Base-by-base conservation (phyloP, 2,329 filamentous ascomycete genomes). In the Trichoderma polysporum region DNA sequence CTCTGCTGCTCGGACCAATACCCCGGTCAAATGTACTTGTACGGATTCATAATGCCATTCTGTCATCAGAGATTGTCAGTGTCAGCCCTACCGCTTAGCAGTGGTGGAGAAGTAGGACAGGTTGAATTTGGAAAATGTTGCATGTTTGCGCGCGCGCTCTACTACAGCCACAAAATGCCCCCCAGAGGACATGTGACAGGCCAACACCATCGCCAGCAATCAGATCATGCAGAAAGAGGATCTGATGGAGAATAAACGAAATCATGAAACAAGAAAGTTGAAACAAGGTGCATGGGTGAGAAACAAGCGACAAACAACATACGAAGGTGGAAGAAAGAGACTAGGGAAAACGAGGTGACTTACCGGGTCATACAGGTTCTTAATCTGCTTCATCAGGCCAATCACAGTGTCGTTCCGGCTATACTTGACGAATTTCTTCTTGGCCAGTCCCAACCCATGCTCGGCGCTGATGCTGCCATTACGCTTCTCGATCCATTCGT, bases 31-130 rank as follows among this genome's bases (percentile, higher is more conserved):
- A 98, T 91, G 78, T 97, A 98, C 81, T 98, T 98, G 84, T 98
- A 98, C 0, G 94, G 94, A 81, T 97, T 98, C 93, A 98, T 96
- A 79, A 98, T 98, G 56, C 93, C 94, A 73, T 97, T 97, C 93
- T 97, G 74, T 25, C 61, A 54, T 56, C 67, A 41, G 41, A 63
- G 53, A 70, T 74, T 70, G 73, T 45, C 33, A 66, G 59, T 70
- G 73, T 76, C 71, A 76, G 74, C 70, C 70, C 66, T 71, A 70
- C 47, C 15, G 37, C 66, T 47, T 52, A 25, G 31, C 25, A 47
- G 41, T 53, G 33, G 62, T 58, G 62, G 22, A 49, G 17, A 39
- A 47, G 49, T 50, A 19, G 57, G 13, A 41, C 19, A 57, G 25
- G 29, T 25, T 27, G 54, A 27, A 41, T 25, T 25, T 17, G 35